Conservation (phyloP, 345 rosid species). For the Hibiscus tridactylites region DNA sequence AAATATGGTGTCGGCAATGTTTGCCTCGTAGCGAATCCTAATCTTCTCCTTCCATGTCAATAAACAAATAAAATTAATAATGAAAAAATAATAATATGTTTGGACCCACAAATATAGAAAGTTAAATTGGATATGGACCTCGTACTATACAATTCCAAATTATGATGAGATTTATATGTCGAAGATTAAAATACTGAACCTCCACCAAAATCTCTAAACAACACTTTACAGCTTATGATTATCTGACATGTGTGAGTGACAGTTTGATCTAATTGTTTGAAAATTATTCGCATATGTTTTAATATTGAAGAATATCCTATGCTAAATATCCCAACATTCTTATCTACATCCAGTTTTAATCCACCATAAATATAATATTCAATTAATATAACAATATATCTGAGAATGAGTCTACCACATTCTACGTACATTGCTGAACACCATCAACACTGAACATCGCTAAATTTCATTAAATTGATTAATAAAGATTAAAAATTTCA, state of each 20-base stretch:
- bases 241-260: background rate
- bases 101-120: background rate
- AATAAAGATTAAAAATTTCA: too few species aligned
- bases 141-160: slow-evolving; percentile 6
- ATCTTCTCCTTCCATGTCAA: background rate
- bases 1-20: background rate
- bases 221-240: slow-evolving; percentile 12
- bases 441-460: too few species aligned
- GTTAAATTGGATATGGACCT: slow-evolving; percentile 2
- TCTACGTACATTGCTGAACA: too few species aligned
- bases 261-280: background rate
- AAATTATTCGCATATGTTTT: too few species aligned
- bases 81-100: background rate
- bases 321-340: too few species aligned
- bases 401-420: too few species aligned
- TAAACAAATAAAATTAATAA: background rate
- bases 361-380: background rate
- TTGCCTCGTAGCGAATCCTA: background rate
- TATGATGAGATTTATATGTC: background rate
- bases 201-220: background rate
- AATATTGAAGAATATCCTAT: too few species aligned
- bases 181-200: slow-evolving; percentile 12
- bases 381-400: too few species aligned
- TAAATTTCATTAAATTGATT: too few species aligned
- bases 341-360: too few species aligned